These are phyloP conservation scores for Diplodia corticola DNA, from an alignment of 2,329 filamentous ascomycete genomes.

Conservation along the genomic window DNA sequence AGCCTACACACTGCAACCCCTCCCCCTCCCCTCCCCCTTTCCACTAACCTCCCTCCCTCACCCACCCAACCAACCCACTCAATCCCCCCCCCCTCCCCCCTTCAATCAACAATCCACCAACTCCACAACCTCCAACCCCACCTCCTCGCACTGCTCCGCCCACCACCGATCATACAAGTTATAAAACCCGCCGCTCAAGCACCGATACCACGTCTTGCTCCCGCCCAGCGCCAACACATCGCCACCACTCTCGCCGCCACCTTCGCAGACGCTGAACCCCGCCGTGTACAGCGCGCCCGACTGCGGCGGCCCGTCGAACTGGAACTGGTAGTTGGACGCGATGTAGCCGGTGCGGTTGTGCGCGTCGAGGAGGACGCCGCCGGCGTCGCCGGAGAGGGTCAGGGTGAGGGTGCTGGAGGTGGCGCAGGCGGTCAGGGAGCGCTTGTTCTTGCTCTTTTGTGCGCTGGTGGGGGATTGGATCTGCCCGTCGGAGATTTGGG, in stretches of 20 bases:
- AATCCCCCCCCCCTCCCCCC: no score
- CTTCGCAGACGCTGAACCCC: conserved; percentile 71
- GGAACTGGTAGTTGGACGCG: conserved; percentile 72
- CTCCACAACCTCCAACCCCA: not conserved
- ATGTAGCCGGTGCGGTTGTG: conserved; percentile 73
- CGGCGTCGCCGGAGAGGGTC: conserved; percentile 60
- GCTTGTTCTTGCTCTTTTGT: no score
- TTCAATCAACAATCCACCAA: not conserved
- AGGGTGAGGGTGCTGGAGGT: conserved; percentile 55
- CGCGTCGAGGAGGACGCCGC: conserved; percentile 66
- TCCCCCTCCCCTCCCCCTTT: no score
- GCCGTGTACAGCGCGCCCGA: conserved; percentile 70
- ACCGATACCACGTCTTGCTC: conserved; percentile 71
- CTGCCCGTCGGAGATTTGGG: conserved; percentile 25
- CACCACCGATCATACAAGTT: conserved; percentile 76
- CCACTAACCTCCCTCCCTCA: no score
- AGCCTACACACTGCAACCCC: no score
- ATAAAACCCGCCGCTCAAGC: conserved; percentile 71
- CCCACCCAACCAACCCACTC: not conserved
- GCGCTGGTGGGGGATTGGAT: conserved; percentile 15
- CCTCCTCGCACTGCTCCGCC: conserved; percentile 43
- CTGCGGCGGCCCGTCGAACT: conserved; percentile 55
- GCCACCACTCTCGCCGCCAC: conserved; percentile 63
- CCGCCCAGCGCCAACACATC: conserved; percentile 64
- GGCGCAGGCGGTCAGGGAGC: not conserved